Evolutionary conservation across 495 filamentous ascomycete species (phyloP).

Genomic region (Penicillium crystallinum): DNA sequence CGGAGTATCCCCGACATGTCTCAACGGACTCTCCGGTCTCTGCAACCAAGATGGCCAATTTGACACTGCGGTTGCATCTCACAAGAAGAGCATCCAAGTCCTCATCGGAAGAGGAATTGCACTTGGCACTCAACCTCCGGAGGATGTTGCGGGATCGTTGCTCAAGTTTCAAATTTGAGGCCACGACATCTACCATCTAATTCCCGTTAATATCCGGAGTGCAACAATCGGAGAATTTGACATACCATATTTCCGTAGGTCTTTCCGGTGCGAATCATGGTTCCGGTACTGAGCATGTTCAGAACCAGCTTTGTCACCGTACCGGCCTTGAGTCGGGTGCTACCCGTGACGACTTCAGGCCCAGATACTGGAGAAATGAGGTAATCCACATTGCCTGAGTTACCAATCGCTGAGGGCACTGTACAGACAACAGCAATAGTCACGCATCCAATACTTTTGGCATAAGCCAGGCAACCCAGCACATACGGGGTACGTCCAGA

Average conservation of each 20-base stretch:
- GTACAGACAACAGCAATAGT: constrained; percentile 34
- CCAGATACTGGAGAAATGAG: constrained; percentile 31
- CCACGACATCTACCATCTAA: constrained; percentile 35
- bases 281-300: constrained; percentile 39
- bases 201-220: constrained; percentile 2
- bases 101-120: constrained; percentile 13
- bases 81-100: constrained; percentile 26
- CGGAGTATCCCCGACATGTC: constrained; percentile 14
- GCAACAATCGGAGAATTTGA: neutral
- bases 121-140: constrained; percentile 22
- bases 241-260: constrained; percentile 39
- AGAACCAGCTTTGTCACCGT: constrained; percentile 36
- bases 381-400: constrained; percentile 24
- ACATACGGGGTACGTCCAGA: constrained; percentile 41
- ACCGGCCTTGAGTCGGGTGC: constrained; percentile 37
- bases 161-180: constrained; percentile 34
- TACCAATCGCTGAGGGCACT: constrained; percentile 26
- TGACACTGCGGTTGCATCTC: constrained; percentile 26
- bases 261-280: constrained; percentile 36
- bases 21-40: constrained; percentile 21
- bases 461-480: constrained; percentile 30
- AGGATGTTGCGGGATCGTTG: constrained; percentile 36
- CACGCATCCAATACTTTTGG: constrained; percentile 26
- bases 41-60: constrained; percentile 30
- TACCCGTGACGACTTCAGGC: constrained; percentile 36